Conservation (phyloP, 2,329 filamentous ascomycete genomes). For the Stenocarpella maydis region DNA sequence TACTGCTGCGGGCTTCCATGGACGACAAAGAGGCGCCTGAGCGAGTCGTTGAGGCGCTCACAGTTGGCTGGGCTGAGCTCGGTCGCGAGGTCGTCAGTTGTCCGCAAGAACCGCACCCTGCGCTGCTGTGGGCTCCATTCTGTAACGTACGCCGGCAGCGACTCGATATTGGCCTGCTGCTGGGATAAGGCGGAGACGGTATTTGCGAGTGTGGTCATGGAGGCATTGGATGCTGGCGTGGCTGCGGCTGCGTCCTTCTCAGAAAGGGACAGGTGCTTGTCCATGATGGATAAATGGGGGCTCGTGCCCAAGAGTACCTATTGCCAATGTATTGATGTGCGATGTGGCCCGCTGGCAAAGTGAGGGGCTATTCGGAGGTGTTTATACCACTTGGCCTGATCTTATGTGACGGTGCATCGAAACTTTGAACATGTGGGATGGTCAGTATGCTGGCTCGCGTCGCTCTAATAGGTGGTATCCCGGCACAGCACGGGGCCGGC, state of each 20-base stretch:
- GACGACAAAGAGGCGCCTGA: slow-evolving; percentile 40
- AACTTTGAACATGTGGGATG: slow-evolving; percentile 8
- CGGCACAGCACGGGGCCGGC: not conserved
- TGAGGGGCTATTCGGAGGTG: not conserved
- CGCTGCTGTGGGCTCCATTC: slow-evolving; percentile 32
- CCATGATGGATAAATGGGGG: not conserved
- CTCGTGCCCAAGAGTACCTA: not conserved
- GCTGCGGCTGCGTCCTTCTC: not conserved
- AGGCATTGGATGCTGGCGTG: not conserved
- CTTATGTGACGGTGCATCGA: not conserved
- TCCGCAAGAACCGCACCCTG: slow-evolving; percentile 32
- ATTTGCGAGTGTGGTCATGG: slow-evolving; percentile 8
- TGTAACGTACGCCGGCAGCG: slow-evolving; percentile 36
- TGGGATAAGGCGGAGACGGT: not conserved
- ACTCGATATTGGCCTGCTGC: slow-evolving; percentile 22
- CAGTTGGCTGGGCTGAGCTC: slow-evolving; percentile 31
- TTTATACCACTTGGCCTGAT: not conserved
- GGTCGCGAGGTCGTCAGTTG: slow-evolving; percentile 35
- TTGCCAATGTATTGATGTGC: not conserved
- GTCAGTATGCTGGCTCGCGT: slow-evolving; percentile 9
- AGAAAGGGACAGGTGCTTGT: not conserved
- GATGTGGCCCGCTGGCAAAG: not conserved
- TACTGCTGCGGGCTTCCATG: slow-evolving; percentile 40
- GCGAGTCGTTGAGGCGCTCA: slow-evolving; percentile 8
- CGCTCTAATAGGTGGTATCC: not conserved